phyloP scores from a whole-genome alignment of 140 eudicot species.

The Oenanthe javanica region DNA sequence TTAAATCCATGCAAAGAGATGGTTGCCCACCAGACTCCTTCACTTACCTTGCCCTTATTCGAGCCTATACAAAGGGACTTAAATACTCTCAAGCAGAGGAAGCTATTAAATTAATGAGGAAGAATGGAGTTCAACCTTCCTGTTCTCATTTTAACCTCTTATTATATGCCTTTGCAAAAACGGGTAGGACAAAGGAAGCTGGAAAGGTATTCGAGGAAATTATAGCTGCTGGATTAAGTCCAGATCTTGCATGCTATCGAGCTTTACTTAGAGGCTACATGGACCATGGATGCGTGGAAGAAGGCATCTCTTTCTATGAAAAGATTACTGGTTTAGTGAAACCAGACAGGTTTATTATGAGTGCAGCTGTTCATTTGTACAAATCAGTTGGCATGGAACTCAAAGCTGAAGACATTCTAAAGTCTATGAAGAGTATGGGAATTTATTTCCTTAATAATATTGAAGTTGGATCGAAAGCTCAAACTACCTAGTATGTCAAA shows the following conservation, averaged over 20 bases:
- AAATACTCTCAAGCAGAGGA: conserved; percentile 57
- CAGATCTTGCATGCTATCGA: conserved; percentile 47
- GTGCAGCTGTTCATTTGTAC: conserved; percentile 77
- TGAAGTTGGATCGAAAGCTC: conserved; percentile 35
- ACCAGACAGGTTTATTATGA: conserved; percentile 59
- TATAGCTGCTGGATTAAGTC: conserved; percentile 33
- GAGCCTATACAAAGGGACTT: conserved; percentile 41
- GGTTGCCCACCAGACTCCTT: conserved; percentile 52
- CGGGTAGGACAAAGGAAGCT: conserved; percentile 47
- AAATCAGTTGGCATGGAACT: conserved; percentile 33
- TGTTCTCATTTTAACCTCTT: conserved; percentile 64
- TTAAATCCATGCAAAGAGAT: conserved; percentile 40
- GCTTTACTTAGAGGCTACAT: conserved; percentile 57
- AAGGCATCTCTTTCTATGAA: conserved; percentile 63
- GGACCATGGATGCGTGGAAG: conserved; percentile 58
- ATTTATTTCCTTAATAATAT: conserved; percentile 40
- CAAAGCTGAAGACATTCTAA: conserved; percentile 39
- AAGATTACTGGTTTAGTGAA: conserved; percentile 22
- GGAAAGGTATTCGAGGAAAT: conserved; percentile 46
- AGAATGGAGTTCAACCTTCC: conserved; percentile 40
- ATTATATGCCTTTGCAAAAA: conserved; percentile 37
- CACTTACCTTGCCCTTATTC: conserved; percentile 65
- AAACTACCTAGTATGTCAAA: neutral
- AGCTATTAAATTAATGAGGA: conserved; percentile 45
- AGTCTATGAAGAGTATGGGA: conserved; percentile 40